Conservation (phyloP, 331 rosid species). For the Cucumis variabilis region DNA sequence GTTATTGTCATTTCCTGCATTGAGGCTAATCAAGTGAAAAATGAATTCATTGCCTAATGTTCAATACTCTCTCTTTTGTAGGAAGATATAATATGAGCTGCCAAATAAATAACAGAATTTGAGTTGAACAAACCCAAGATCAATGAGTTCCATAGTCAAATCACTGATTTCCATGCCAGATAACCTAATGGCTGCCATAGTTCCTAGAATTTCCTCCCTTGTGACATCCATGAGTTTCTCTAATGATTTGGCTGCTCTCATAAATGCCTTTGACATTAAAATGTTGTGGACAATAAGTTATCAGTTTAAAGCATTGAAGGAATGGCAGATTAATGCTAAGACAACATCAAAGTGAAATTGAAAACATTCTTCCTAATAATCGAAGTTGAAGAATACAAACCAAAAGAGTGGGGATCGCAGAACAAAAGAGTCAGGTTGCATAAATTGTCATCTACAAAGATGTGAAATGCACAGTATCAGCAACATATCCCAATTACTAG, state of each 20-base stretch:
- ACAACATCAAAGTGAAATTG: not conserved
- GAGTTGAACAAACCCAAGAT: conserved; percentile 59
- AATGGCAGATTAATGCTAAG: not conserved
- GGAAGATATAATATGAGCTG: not conserved
- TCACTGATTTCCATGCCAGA: conserved; percentile 95
- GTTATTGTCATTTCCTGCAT: conserved; percentile 60
- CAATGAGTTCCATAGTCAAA: conserved; percentile 84
- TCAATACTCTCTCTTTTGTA: not conserved
- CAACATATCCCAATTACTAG: not conserved
- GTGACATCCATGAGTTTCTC: conserved; percentile 89
- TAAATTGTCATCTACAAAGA: conserved; percentile 67
- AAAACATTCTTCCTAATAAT: not conserved
- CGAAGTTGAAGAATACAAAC: conserved; percentile 48
- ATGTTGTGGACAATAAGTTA: conserved; percentile 21
- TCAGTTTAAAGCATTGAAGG: not conserved
- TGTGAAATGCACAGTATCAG: not conserved
- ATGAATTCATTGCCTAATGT: conserved; percentile 46
- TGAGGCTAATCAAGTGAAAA: conserved; percentile 69
- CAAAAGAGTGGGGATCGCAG: conserved; percentile 91
- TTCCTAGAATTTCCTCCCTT: conserved; percentile 88
- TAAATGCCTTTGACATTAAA: conserved; percentile 70
- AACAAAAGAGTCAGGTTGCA: conserved; percentile 82
- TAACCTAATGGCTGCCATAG: conserved; percentile 90
- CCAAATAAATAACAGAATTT: not conserved
- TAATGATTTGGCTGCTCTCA: conserved; percentile 84